Evolutionary conservation across 495 filamentous ascomycete genomes (phyloP), one percentile per base, ranked within the genome.

Genomic region (Lasiosphaeria ovina): DNA sequence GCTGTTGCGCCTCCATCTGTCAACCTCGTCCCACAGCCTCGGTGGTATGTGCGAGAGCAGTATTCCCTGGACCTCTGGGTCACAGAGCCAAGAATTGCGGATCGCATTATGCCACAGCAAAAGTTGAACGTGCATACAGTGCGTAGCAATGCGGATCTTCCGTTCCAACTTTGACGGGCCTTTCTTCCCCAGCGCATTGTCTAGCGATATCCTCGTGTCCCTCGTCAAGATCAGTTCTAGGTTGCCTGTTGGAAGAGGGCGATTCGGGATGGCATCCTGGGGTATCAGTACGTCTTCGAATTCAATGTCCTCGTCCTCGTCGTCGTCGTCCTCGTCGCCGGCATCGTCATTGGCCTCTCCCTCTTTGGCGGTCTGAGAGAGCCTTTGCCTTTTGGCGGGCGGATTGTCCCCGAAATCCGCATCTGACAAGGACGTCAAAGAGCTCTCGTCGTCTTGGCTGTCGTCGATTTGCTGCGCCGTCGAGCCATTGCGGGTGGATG

Each of bases 121-220:
- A 59, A 87, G 83, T 68, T 93, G 89, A 4, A 98, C 93, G 74
- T 98, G 94, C 67, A 94, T 81, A 64, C 89, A 88, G 69, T 98
- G 94, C 7, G 90, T 91, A 42, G 84, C 75, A 7, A 87, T 79
- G 38, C 94, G 81, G 45, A 93, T 90, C 60, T 83, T 81, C 60
- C 91, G 84, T 67, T 97, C 89, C 8, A 88, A 85, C 72, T 94
- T 95, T 17, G 87, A 89, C 0, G 91, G 89, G 0, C 91, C 93
- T 71, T 92, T 93, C 74, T 93, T 97, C 35, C 89, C 85, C 16
- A 85, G 67, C 6, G 83, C 77, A 60, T 86, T 85, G 10, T 80
- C 76, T 10, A 86, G 67, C 35, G 76, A 73, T 72, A 86, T 57
- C 67, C 77, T 60, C 35, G 78, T 83, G 60, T 85, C 83, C 59